Evolutionary conservation across 1,284 basidiomycete species (phyloP), one percentile per base, ranked within the genome.

Genomic region (Heterobasidion occidentale): DNA sequence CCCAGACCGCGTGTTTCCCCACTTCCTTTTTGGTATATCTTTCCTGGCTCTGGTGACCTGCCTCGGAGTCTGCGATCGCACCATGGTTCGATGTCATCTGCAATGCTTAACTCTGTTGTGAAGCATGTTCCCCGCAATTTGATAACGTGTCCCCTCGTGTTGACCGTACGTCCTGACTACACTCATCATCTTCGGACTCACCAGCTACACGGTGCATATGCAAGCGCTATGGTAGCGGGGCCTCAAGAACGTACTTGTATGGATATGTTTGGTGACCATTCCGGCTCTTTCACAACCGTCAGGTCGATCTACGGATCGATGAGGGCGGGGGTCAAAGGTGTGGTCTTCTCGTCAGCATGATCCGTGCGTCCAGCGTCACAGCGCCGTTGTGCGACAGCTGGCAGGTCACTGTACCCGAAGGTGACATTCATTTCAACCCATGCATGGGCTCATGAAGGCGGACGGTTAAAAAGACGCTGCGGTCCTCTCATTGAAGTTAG

Each of bases 1-100:
- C 60, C 50, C 48, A 47, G 38, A 46, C 50, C 60, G 58, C 60
- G 55, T 61, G 60, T 46, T 51, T 7, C 38, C 53, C 52, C 19
- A 49, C 46, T 34, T 45, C 53, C 46, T 50, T 47, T 17, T 34
- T 33, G 9, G 52, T 35, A 33, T 19, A 36, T 19, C 20, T 12
- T 20, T 42, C 38, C 36, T 19, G 12, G 27, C 48, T 50, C 51
- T 36, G 42, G 54, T 47, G 44, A 56, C 33, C 17, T 36, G 36
- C 19, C 27, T 33, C 47, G 47, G 45, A 55, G 34, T 36, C 38
- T 38, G 20, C 48, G 54, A 55, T 19, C 42, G 46, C 12, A 35
- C 15, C 52, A 54, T 27, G 42, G 36, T 42, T 57, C 47, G 20
- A 45, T 45, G 17, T 9, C 54, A 47, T 51, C 48, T 45, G 48